Base-by-base conservation (phyloP, 163 green algal species). In the Coccomyxa subellipsoidea region DNA sequence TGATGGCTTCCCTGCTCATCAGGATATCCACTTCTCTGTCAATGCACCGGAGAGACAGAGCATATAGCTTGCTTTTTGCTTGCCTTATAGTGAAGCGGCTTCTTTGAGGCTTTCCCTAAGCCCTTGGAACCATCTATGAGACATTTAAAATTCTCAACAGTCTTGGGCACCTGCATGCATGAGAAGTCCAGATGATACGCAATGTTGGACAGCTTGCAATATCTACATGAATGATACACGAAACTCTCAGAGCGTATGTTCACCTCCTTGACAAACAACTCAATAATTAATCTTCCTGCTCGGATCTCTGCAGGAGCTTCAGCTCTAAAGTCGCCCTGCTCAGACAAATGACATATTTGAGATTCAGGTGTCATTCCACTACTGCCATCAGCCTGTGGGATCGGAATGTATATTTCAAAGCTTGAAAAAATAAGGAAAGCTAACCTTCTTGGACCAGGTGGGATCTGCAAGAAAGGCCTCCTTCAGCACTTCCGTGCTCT, bases 71-170 rank as follows among this genome's bases (percentile, higher is more conserved):
- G n/a, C 36, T 0, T 6, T 29, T 31, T 76, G 32, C 40, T 76
- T 54, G 23, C 34, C 31, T 39, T 77, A 88, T 93, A 97, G 85
- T 98, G 94, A 86, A 98, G 88, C 21, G 92, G 87, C 88, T 97
- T 98, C 75, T 94, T 94, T 81, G 79, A 91, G 8, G 85, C 83
- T 82, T 96, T 96, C 78, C 89, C 89, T 27, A 81, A 80, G 25
- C 90, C 90, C 35, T 87, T 86, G 77, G 93, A 88, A 15, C 91
- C 92, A 12, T 89, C 92, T 86, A 85, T 91, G 6, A 95, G 85
- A 80, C 81, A 88, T 18, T 80, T 76, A 83, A 96, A 95, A 78
- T 95, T 95, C 35, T 93, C 90, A 15, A 8, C 36, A 1, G 91
- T 89, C 76, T 87, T 92, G 82, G 82, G 91, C 77, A 25, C 77